Conservation (phyloP, 306 rosid species). For the Lathyrus tuberosus region DNA sequence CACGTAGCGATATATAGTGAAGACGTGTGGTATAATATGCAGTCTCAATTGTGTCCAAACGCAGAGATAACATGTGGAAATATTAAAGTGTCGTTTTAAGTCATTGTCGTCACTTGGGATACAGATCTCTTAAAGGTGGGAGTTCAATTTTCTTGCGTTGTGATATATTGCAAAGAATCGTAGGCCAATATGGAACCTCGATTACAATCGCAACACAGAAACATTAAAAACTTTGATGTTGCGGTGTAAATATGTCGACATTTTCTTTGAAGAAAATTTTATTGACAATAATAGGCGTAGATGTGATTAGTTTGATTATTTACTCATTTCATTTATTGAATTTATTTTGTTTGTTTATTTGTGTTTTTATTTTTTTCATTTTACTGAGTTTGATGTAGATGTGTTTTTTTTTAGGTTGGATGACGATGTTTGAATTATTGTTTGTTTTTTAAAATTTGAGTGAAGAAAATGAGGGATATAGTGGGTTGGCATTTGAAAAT, state of each 20-base stretch:
- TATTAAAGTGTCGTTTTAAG: not conserved
- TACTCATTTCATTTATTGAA: not conserved
- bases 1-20: not conserved
- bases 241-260: not conserved
- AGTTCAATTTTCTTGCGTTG: not conserved
- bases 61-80: not conserved
- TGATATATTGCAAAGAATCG: not conserved
- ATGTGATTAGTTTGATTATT: not conserved
- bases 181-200: not conserved
- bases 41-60: not conserved
- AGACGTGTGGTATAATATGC: not conserved
- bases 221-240: not conserved
- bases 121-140: not conserved
- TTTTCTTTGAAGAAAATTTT: not conserved
- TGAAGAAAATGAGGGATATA: not conserved
- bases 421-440: not conserved
- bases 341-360: not conserved
- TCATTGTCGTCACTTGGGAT: not conserved
- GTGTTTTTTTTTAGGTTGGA: not conserved
- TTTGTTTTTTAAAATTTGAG: slow-evolving; percentile 2
- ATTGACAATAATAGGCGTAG: not conserved
- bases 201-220: not conserved
- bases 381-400: slow-evolving; percentile 22
- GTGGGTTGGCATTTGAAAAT: slow-evolving; percentile 9
- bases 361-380: not conserved